phyloP scores from a whole-genome alignment of 139 green algal species.

The Picochlorum sp. region DNA sequence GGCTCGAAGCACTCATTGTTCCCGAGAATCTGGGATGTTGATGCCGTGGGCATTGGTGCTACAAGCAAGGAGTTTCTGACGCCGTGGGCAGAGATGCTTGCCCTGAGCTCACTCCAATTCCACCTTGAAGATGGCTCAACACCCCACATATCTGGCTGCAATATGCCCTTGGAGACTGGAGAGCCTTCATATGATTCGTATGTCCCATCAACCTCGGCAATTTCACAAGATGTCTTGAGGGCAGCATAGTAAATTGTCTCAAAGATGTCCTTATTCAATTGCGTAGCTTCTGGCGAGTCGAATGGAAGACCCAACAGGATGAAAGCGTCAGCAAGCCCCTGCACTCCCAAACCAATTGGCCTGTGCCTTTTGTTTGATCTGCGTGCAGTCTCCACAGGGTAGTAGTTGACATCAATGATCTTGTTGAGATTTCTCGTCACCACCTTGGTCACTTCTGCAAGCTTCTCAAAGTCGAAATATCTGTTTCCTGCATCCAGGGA shows the following conservation, averaged over 20 bases:
- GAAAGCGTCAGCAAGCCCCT: conserved; percentile 97
- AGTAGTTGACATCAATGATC: conserved; percentile 99
- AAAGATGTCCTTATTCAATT: conserved; percentile 91
- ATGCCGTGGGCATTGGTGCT: conserved; percentile 96
- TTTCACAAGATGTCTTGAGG: conserved; percentile 65
- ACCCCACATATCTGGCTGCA: conserved; percentile 97
- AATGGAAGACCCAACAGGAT: conserved; percentile 96
- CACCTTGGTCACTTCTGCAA: conserved; percentile 48
- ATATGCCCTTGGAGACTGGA: conserved; percentile 69
- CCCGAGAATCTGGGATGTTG: conserved; percentile 80
- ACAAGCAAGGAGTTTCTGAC: conserved; percentile 96
- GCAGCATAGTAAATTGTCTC: conserved; percentile 94
- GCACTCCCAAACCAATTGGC: conserved; percentile 93
- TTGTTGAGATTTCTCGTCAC: conserved; percentile 91
- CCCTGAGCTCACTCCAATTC: conserved; percentile 78
- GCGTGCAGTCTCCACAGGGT: conserved; percentile 81
- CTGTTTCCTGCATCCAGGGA: conserved; percentile 58
- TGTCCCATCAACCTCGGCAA: conserved; percentile 66
- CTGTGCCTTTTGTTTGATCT: conserved; percentile 91
- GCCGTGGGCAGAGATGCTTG: conserved; percentile 66
- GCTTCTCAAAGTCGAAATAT: conserved; percentile 84
- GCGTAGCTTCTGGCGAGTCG: conserved; percentile 69
- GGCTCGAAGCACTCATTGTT: conserved; percentile 99
- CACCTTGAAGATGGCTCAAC: conserved; percentile 62
- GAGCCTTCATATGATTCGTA: conserved; percentile 85